Base-by-base conservation (phyloP, 495 filamentous ascomycete species). In the Penicillium crystallinum region DNA sequence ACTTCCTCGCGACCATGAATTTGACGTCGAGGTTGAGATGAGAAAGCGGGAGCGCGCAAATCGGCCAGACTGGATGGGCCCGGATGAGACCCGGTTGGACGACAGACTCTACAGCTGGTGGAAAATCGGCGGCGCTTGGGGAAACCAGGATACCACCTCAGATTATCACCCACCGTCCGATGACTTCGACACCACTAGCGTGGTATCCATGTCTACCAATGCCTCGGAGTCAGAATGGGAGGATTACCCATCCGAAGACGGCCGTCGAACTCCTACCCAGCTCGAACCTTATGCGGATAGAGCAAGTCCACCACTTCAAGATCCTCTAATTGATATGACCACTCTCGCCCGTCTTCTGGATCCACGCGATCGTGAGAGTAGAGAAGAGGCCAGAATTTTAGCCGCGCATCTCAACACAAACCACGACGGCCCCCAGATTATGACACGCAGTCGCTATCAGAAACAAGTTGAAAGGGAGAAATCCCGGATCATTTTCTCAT, bases 331-430 rank as follows among this genome's bases (percentile, higher is more conserved):
- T n/a, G 83, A 86, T 44, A 72, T 85, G 33, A 62, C 72, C 22
- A 82, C 85, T 44, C 79, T 98, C 10, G 87, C 92, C 7, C 77
- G 80, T n/a, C 82, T 97, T 0, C 83, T 98, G 2, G 79, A 95
- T 58, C 95, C 95, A 0, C 81, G 82, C 41, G 87, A 81, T 35
- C 75, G 81, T 0, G 87, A 91, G 49, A 85, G 91, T 47, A 80
- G 84, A 33, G 80, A 88, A 31, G 88, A 96, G 66, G 93, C 95
- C 2, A 80, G 81, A 27, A 78, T 92, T 9, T 79, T 97, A 2
- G 86, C 92, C 11, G 86, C 88, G 2, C 92, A 92, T 64, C 79
- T 98, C 11, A 70, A 75, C 15, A 81, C 80, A 44, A 70, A 81
- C 5, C 61, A 54, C 30, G 67, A 67, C 14, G 57, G 62, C 22